These are phyloP conservation scores for Thraustotheca clavata DNA, from an alignment of 352 stramenopile genomes.

Conservation along the genomic window DNA sequence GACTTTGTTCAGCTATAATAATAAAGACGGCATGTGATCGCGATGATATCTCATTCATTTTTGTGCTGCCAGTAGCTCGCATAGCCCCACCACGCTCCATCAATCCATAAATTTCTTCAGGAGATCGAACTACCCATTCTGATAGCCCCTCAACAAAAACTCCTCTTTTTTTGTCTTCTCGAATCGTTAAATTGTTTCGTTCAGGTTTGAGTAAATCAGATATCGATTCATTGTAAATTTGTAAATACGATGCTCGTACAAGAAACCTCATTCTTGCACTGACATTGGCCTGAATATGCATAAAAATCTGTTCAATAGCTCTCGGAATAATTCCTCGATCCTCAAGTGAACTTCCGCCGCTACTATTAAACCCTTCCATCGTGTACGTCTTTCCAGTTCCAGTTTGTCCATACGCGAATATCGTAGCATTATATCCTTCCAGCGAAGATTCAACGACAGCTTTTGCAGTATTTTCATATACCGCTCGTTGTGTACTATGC, in stretches of 20 bases:
- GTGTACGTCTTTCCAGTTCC: slow-evolving; percentile 93
- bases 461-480: slow-evolving; percentile 92
- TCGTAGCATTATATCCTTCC: slow-evolving; percentile 88
- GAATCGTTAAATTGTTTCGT: slow-evolving; percentile 86
- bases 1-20: slow-evolving; percentile 91
- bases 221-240: slow-evolving; percentile 95
- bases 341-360: slow-evolving; percentile 77
- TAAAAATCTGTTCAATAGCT: slow-evolving; percentile 94
- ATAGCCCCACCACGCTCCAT: slow-evolving; percentile 88
- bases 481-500: slow-evolving; percentile 76
- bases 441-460: slow-evolving; percentile 88
- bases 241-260: slow-evolving; percentile 87
- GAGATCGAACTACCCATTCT: slow-evolving; percentile 90
- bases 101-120: slow-evolving; percentile 90
- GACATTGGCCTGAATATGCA: slow-evolving; percentile 84
- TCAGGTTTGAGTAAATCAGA: slow-evolving; percentile 92
- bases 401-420: slow-evolving; percentile 88
- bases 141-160: slow-evolving; percentile 93
- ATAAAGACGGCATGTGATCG: slow-evolving; percentile 91
- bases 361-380: slow-evolving; percentile 93
- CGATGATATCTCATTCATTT: slow-evolving; percentile 86
- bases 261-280: slow-evolving; percentile 83
- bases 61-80: slow-evolving; percentile 74
- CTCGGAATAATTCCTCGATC: slow-evolving; percentile 96
- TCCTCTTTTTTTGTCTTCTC: slow-evolving; percentile 88